Conservation (phyloP, 495 filamentous ascomycete genomes). For the Lophiotrema nucula region DNA sequence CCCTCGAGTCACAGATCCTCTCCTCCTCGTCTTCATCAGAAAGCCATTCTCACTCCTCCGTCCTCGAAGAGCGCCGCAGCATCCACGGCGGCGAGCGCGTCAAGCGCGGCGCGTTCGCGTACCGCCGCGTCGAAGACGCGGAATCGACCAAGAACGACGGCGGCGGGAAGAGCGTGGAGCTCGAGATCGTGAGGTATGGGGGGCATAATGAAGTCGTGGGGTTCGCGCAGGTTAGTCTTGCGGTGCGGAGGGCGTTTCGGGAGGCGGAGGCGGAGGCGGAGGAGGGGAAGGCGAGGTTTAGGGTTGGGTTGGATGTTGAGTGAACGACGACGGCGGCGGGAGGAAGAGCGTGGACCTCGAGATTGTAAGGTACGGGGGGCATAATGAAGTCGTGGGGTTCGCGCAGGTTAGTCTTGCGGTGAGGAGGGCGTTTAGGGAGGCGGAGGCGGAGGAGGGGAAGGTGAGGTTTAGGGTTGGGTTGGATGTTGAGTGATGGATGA, state of each 20-base stretch:
- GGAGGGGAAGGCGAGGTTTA: slow-evolving; percentile 41
- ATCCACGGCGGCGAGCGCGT: slow-evolving; percentile 38
- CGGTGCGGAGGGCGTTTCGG: slow-evolving; percentile 64
- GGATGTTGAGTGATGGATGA: slow-evolving; percentile 7
- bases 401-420: slow-evolving; percentile 56
- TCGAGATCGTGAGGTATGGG: slow-evolving; percentile 57
- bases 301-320: slow-evolving; percentile 19
- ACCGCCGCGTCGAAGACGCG: slow-evolving; percentile 23
- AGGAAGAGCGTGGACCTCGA: slow-evolving; percentile 50
- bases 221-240: slow-evolving; percentile 56
- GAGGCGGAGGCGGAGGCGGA: background rate
- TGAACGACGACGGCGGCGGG: background rate
- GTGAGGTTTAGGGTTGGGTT: slow-evolving; percentile 33
- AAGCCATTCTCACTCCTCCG: too few relatives aligned
- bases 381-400: slow-evolving; percentile 56
- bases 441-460: slow-evolving; percentile 33
- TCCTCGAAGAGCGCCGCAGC: slow-evolving; percentile 32
- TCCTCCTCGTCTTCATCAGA: slow-evolving; percentile 43
- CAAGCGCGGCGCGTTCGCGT: slow-evolving; percentile 31
- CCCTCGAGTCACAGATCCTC: slow-evolving; percentile 37
- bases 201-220: slow-evolving; percentile 60
- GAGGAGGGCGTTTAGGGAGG: background rate
- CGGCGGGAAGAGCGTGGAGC: slow-evolving; percentile 45
- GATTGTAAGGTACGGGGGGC: slow-evolving; percentile 59
- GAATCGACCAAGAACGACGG: slow-evolving; percentile 11